Evolutionary conservation across 805 yeast species (phyloP).

Genomic region (Pichia pseudocactophila): DNA sequence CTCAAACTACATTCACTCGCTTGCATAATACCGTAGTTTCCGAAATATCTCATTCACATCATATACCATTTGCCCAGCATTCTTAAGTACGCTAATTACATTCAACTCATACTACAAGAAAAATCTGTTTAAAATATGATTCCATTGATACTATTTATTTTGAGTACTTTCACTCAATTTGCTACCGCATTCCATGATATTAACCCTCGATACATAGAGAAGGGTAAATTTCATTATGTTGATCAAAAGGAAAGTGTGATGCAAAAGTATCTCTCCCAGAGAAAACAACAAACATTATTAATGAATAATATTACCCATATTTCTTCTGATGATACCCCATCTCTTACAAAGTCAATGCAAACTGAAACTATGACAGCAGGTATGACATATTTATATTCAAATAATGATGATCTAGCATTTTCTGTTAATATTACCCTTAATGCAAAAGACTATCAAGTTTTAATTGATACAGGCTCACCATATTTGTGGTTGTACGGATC

Average conservation of each 20-base stretch:
- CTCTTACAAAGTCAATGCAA: slow-evolving; percentile 1
- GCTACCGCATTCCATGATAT: slow-evolving; percentile 1
- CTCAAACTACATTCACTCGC: neutral
- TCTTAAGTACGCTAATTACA: no score
- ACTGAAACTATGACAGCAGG: slow-evolving; percentile 18
- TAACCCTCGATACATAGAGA: neutral
- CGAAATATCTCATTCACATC: no score
- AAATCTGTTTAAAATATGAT: neutral
- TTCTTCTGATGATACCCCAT: neutral
- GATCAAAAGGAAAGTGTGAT: neutral
- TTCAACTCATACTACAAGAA: no score
- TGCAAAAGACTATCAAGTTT: slow-evolving; percentile 37
- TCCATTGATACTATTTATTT: neutral
- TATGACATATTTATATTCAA: slow-evolving; percentile 21
- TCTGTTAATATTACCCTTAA: slow-evolving; percentile 33
- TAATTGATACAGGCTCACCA: slow-evolving; percentile 60
- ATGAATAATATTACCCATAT: neutral
- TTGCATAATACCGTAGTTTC: neutral
- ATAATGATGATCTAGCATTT: slow-evolving; percentile 27
- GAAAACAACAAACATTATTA: slow-evolving; percentile 1
- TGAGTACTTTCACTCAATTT: neutral
- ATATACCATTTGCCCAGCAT: no score
- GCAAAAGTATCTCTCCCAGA: neutral
- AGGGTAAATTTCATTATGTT: neutral
- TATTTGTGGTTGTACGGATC: slow-evolving; percentile 54